phyloP scores from a whole-genome alignment of 2,329 filamentous ascomycete species.

The Botrytis elliptica region DNA sequence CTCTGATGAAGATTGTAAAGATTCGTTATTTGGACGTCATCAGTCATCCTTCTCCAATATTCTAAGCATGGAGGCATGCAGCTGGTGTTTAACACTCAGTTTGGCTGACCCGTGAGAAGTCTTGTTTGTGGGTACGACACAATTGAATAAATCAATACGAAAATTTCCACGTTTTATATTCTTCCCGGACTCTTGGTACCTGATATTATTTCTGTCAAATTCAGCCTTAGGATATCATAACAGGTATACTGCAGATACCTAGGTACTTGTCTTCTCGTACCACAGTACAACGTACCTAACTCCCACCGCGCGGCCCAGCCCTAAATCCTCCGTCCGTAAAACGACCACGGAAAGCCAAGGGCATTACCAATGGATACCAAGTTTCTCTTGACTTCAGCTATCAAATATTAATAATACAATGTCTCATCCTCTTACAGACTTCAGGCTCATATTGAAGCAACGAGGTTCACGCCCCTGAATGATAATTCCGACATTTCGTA shows the following conservation, averaged over 20 bases:
- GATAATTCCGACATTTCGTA: not conserved
- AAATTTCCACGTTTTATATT: not conserved
- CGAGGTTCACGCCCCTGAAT: not conserved
- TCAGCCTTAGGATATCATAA: not conserved
- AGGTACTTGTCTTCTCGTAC: not conserved
- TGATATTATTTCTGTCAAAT: not conserved
- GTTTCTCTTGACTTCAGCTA: not conserved
- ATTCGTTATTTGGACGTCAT: not conserved
- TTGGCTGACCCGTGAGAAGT: not conserved
- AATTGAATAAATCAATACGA: not conserved
- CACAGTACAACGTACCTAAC: not conserved
- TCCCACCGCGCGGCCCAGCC: not conserved
- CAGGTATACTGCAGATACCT: no score
- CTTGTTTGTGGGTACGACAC: not conserved
- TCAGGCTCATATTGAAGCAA: no score
- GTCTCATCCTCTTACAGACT: not conserved
- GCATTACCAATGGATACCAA: not conserved
- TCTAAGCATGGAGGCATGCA: not conserved
- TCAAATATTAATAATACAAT: not conserved
- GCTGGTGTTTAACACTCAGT: not conserved
- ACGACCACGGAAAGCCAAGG: not conserved
- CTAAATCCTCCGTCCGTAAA: not conserved
- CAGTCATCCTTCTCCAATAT: not conserved
- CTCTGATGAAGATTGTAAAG: not conserved
- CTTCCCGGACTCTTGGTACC: not conserved